Evolutionary conservation across 768 basidiomycete genomes (phyloP).

Genomic region (Phylloporus sp.): DNA sequence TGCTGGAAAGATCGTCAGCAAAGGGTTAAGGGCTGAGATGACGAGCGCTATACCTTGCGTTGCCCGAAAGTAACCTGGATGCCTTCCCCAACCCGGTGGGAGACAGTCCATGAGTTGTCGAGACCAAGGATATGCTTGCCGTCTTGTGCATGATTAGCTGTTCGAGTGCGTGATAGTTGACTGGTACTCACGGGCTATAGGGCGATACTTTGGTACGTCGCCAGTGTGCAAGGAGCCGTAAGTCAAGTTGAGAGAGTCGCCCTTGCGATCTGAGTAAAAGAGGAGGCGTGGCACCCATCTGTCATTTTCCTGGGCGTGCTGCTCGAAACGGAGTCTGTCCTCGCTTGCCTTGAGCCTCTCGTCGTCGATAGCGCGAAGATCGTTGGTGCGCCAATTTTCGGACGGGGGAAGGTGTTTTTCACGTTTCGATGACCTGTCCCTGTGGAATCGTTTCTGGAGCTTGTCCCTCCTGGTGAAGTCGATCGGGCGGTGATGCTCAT

Average conservation of each 20-base stretch:
- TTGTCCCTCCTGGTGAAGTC: slow-evolving; percentile 19
- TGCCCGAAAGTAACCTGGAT: slow-evolving; percentile 49
- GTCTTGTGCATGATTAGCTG: slow-evolving; percentile 46
- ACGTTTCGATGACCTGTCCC: slow-evolving; percentile 25
- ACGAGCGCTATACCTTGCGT: slow-evolving; percentile 36
- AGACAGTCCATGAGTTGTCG: slow-evolving; percentile 42
- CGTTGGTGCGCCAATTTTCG: slow-evolving; percentile 22
- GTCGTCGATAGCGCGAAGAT: slow-evolving; percentile 22
- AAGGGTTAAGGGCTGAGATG: background rate
- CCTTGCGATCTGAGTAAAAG: slow-evolving; percentile 64
- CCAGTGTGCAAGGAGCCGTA: slow-evolving; percentile 62
- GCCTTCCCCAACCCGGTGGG: slow-evolving; percentile 53
- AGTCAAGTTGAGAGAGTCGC: slow-evolving; percentile 59
- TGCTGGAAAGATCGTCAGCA: slow-evolving; percentile 28
- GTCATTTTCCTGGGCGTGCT: slow-evolving; percentile 16
- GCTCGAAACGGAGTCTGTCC: slow-evolving; percentile 26
- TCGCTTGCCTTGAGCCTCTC: slow-evolving; percentile 33
- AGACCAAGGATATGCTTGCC: slow-evolving; percentile 60
- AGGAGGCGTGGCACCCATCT: slow-evolving; percentile 28
- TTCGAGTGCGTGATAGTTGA: slow-evolving; percentile 17
- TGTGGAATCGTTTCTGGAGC: slow-evolving; percentile 19
- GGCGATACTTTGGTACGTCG: slow-evolving; percentile 61
- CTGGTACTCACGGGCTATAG: slow-evolving; percentile 48
- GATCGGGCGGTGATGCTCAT: slow-evolving; percentile 11
- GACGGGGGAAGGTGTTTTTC: slow-evolving; percentile 27